Percentiles rank a stretch among this genome's conserved stretches.
Conservation (phyloP, 1,284 basidiomycete species). For the Sanghuangporus sanghuang region DNA sequence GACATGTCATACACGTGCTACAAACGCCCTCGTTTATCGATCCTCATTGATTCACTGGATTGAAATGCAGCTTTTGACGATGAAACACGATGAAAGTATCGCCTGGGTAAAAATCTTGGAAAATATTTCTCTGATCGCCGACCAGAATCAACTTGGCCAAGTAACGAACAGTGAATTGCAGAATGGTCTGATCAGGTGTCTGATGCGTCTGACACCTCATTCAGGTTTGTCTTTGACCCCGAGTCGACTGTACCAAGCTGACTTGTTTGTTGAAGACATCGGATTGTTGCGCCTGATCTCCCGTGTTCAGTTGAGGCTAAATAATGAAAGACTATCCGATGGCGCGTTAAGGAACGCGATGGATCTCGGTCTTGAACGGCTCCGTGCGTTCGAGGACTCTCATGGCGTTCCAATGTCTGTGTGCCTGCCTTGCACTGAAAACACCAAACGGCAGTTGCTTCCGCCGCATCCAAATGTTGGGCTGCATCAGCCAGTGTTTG, state of each 20-base stretch:
- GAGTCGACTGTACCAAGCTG: background rate
- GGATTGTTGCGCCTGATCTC: slow-evolving; percentile 8
- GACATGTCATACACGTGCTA: slow-evolving; percentile 61
- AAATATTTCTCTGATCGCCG: slow-evolving; percentile 53
- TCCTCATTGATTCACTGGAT: slow-evolving; percentile 75
- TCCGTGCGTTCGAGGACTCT: slow-evolving; percentile 36
- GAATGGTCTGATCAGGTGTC: slow-evolving; percentile 43
- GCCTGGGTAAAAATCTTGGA: slow-evolving; percentile 69
- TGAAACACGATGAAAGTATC: slow-evolving; percentile 39
- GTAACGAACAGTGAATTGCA: slow-evolving; percentile 56
- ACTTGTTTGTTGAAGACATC: slow-evolving; percentile 8
- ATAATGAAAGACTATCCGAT: slow-evolving; percentile 20
- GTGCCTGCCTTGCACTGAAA: background rate
- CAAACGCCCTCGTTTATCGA: slow-evolving; percentile 62
- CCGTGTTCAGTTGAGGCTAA: slow-evolving; percentile 14
- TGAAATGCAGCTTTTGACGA: slow-evolving; percentile 55
- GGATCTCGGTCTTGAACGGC: slow-evolving; percentile 22
- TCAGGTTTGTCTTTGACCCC: slow-evolving; percentile 20
- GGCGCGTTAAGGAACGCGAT: background rate
- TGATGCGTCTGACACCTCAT: slow-evolving; percentile 37
- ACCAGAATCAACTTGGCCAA: slow-evolving; percentile 42
- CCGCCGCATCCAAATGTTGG: slow-evolving; percentile 37
- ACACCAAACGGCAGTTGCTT: background rate
- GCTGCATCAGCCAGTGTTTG: slow-evolving; percentile 30
- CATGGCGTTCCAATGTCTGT: slow-evolving; percentile 13